Evolutionary conservation across 1,139 yeast genomes (phyloP), one percentile per base, ranked within the genome.

Genomic region (Diutina catenulata): DNA sequence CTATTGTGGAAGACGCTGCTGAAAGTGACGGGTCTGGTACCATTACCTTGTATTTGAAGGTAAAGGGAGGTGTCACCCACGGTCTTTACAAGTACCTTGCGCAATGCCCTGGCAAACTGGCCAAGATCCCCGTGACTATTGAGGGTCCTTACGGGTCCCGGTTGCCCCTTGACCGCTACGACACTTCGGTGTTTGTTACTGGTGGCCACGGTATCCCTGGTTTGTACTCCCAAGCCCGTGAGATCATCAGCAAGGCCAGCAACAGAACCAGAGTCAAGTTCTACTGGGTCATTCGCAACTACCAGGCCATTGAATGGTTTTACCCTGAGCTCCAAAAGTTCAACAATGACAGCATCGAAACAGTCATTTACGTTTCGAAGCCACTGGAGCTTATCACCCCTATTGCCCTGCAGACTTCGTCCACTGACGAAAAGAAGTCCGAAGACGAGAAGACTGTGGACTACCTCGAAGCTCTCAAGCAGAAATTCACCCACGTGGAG

Each of bases 71-170:
- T 43, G 56, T 58, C 27, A 56, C 58, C 19, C 56, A 49, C 51
- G 59, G 52, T 32, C 55, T 56, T 38, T 57, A 50, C 53, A 50
- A 57, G 38, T 61, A 49, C 57, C 84, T 44, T 53, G 58, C 44
- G 52, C 64, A 44, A 50, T 74, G 42, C 71, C 84, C 49, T 51
- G 76, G 52, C 22, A 54, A 56, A 42, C 55, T 48, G 28, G 62
- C 67, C 18, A 39, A 42, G 31, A 56, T 64, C 36, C 55, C 50
- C 37, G 65, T 74, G 1, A 53, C 66, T 5, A 51, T 77, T 11
- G 86, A 79, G 47, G 86, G 86, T 0, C 83, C 86, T 0, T 79
- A 78, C 48, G 70, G 70, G 28, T 45, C 48, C 24, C 48, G 49
- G 25, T 39, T 52, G 16, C 55, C 66, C 19, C 46, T 60, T 36